Conservation (phyloP, 345 rosid genomes). For the Moringa oleifera region DNA sequence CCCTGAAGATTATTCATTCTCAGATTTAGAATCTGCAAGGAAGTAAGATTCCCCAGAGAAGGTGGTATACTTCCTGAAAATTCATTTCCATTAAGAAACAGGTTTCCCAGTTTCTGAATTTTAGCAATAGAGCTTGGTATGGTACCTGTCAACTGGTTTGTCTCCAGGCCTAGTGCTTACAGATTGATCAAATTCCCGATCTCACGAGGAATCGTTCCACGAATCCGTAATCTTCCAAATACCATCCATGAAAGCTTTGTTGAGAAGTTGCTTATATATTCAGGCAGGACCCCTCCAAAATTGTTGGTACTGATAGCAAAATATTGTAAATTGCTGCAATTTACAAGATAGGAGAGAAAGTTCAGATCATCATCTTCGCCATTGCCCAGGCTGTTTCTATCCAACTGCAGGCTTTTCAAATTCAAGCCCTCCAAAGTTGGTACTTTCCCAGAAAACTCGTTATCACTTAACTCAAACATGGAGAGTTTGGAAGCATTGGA, state of each 20-base stretch:
- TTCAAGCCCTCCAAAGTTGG: constrained; percentile 15
- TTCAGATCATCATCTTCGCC: constrained; percentile 7
- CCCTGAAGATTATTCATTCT: constrained; percentile 2
- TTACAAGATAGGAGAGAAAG: constrained; percentile 11
- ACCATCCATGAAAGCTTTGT: not conserved
- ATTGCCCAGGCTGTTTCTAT: not conserved
- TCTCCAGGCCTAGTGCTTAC: not conserved
- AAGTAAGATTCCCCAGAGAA: constrained; percentile 12
- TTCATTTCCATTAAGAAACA: not conserved
- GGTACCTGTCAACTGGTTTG: not conserved
- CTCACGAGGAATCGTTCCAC: constrained; percentile 14
- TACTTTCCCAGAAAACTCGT: constrained; percentile 14
- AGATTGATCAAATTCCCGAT: constrained; percentile 8
- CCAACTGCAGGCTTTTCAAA: constrained; percentile 1
- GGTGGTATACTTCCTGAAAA: constrained; percentile 1
- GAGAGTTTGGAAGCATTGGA: constrained; percentile 25
- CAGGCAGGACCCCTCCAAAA: constrained; percentile 8
- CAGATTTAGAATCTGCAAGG: not conserved
- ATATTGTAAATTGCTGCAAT: not conserved
- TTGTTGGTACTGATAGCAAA: not conserved
- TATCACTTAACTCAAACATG: not conserved
- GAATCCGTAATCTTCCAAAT: not conserved
- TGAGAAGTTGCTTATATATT: constrained; percentile 5
- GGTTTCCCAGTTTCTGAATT: not conserved
- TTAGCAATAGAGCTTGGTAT: constrained; percentile 1